phyloP scores from a whole-genome alignment of 2,329 filamentous ascomycete species.

The Fonsecaea pugnacius region DNA sequence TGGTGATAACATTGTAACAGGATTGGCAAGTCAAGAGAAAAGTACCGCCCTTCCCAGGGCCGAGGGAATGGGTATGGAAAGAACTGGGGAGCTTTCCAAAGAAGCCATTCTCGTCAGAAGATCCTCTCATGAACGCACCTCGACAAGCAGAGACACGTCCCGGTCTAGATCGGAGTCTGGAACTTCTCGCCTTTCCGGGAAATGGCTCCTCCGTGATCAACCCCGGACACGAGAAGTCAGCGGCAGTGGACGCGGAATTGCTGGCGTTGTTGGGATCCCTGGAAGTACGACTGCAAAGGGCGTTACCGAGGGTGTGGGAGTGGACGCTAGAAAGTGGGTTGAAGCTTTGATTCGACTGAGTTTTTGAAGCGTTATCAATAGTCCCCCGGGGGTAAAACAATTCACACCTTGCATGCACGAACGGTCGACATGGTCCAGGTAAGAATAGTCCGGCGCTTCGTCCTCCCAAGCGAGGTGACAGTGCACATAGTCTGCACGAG shows the following conservation, averaged over 20 bases:
- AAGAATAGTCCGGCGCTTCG: not conserved
- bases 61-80: not conserved
- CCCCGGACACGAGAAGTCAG: conserved; percentile 42
- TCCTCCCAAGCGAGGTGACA: not conserved
- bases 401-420: not conserved
- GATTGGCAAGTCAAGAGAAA: conserved; percentile 10
- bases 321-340: conserved; percentile 54
- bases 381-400: not conserved
- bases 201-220: conserved; percentile 38
- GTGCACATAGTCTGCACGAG: not conserved
- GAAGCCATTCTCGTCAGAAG: conserved; percentile 55
- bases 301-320: conserved; percentile 49
- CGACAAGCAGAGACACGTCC: conserved; percentile 40
- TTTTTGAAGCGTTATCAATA: conserved; percentile 39
- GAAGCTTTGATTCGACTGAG: conserved; percentile 52
- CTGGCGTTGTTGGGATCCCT: not conserved
- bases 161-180: conserved; percentile 41
- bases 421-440: not conserved
- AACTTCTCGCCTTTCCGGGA: conserved; percentile 34
- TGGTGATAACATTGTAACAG: conserved; percentile 7
- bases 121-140: conserved; percentile 46
- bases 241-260: conserved; percentile 14
- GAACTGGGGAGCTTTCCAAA: conserved; percentile 32
- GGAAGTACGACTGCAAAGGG: conserved; percentile 30
- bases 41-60: not conserved